Conservation (phyloP, 495 filamentous ascomycete species). For the Jackrogersella minutella region DNA sequence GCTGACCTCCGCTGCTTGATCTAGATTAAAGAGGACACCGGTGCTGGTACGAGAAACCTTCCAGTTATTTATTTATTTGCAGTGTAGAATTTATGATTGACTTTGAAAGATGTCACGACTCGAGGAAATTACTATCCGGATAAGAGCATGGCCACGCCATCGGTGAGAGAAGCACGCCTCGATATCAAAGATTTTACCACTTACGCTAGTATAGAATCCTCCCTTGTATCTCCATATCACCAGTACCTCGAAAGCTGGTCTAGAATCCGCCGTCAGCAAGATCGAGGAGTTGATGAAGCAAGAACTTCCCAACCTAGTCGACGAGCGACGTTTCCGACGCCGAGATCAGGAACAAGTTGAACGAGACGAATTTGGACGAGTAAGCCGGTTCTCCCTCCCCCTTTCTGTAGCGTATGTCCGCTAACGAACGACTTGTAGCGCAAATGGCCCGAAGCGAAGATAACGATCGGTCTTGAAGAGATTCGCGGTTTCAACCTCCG, state of each 20-base stretch:
- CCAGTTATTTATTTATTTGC: constrained; percentile 54
- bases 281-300: constrained; percentile 97
- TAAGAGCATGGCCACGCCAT: constrained; percentile 93
- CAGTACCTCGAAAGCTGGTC: constrained; percentile 88
- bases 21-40: constrained; percentile 99
- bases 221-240: constrained; percentile 95
- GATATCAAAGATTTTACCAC: constrained; percentile 2
- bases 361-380: constrained; percentile 91
- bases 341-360: constrained; percentile 90
- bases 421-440: constrained; percentile 63
- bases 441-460: constrained; percentile 98
- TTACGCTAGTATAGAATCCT: constrained; percentile 72
- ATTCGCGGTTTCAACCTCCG: constrained; percentile 96
- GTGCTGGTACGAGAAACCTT: constrained; percentile 90
- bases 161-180: constrained; percentile 65
- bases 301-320: constrained; percentile 92
- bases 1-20: constrained; percentile 95
- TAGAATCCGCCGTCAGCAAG: constrained; percentile 83
- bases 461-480: constrained; percentile 87
- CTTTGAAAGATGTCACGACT: constrained; percentile 95
- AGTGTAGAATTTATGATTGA: constrained; percentile 62
- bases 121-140: constrained; percentile 96
- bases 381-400: constrained; percentile 53
- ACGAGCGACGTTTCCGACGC: constrained; percentile 91
- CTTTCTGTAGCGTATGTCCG: constrained; percentile 33